Conservation (phyloP, 208 protist genomes). For the Crithidia thermophila region DNA sequence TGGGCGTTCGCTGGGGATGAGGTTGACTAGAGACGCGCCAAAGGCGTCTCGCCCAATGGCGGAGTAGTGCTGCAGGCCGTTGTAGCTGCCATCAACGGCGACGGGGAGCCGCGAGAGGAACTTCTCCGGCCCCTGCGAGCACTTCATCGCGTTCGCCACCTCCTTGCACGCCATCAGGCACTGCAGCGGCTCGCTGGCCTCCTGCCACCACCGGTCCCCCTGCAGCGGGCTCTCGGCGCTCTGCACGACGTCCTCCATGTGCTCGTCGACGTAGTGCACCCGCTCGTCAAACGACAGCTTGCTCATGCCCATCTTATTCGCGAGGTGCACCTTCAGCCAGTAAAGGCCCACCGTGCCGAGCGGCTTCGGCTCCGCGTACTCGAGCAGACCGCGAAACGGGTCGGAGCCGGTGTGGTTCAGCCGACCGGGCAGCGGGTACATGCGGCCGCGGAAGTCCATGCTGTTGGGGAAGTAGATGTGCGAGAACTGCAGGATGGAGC, state of each 20-base stretch:
- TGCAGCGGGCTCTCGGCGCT: conserved; percentile 80
- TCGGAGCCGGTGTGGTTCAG: conserved; percentile 97
- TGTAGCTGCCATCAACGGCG: conserved; percentile 97
- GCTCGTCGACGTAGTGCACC: conserved; percentile 92
- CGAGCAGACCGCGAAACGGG: conserved; percentile 93
- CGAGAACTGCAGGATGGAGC: conserved; percentile 88
- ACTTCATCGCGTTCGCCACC: conserved; percentile 91
- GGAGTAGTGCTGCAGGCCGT: conserved; percentile 99
- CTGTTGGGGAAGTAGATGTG: conserved; percentile 99
- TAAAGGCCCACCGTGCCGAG: conserved; percentile 94
- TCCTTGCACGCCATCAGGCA: conserved; percentile 96
- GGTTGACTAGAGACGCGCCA: conserved; percentile 96
- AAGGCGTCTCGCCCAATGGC: conserved; percentile 97
- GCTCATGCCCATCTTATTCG: conserved; percentile 97
- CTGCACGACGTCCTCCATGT: conserved; percentile 92
- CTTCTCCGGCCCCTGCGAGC: conserved; percentile 80
- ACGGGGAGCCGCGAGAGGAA: conserved; percentile 95
- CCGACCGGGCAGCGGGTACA: conserved; percentile 98
- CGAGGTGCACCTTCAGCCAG: conserved; percentile 98
- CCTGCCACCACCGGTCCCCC: conserved; percentile 94
- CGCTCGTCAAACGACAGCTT: conserved; percentile 97
- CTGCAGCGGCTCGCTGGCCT: conserved; percentile 96
- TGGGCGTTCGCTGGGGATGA: conserved; percentile 92
- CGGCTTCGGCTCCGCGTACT: conserved; percentile 94
- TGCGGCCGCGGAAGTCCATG: conserved; percentile 98